A percentile compares a stretch with the other conserved stretches of the same genome.
Conservation (phyloP, 176 grass and related monocot species). For the Eragrostis curvula region DNA sequence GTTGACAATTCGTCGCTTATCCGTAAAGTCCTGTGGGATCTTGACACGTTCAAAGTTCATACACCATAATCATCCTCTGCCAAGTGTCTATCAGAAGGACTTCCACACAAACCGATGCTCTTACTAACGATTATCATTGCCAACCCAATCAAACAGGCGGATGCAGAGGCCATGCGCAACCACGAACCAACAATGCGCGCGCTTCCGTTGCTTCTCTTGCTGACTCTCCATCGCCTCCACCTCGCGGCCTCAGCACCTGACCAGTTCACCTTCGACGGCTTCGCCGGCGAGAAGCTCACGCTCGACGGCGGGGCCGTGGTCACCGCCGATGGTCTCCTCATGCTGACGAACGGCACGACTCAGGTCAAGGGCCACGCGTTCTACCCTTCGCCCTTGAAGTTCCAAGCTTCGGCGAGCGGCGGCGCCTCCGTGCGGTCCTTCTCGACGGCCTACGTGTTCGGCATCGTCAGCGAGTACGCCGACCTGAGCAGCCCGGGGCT, state of each 20-base stretch:
- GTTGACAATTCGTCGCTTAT: neutral
- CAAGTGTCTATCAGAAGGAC: neutral
- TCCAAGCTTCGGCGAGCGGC: neutral
- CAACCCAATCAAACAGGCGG: neutral
- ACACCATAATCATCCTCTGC: neutral
- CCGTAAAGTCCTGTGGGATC: too few species aligned
- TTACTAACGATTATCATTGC: neutral
- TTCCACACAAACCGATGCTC: neutral
- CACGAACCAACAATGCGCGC: conserved; percentile 1
- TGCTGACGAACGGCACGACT: conserved; percentile 56
- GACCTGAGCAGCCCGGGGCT: conserved; percentile 53
- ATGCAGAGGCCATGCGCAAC: neutral
- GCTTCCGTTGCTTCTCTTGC: conserved; percentile 28
- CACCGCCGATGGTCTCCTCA: conserved; percentile 46
- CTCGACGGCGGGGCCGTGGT: conserved; percentile 48
- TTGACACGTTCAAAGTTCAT: neutral
- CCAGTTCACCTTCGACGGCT: conserved; percentile 50
- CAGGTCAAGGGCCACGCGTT: conserved; percentile 61
- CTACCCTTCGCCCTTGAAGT: conserved; percentile 31
- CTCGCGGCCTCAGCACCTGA: conserved; percentile 16
- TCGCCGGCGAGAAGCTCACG: conserved; percentile 38
- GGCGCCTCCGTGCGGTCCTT: conserved; percentile 36
- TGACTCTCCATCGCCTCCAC: conserved; percentile 13
- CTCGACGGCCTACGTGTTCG: conserved; percentile 54
- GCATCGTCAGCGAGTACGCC: conserved; percentile 48